Base-by-base conservation (phyloP, 225 moss, liverwort and hornwort species). In the Anthoceros angustus region DNA sequence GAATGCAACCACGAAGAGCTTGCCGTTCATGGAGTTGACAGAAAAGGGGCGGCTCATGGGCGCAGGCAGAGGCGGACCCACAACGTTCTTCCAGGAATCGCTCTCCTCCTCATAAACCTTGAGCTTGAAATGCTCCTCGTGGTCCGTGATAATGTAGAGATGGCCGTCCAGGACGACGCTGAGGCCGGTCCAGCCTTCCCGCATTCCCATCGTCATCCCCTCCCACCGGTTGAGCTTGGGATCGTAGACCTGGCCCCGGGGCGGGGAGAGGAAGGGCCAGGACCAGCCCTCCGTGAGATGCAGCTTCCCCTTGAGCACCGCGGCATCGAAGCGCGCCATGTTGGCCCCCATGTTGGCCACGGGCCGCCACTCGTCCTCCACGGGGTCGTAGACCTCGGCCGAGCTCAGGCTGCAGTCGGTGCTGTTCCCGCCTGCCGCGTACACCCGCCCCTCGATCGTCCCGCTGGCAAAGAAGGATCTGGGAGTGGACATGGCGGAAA, bases 51-150 rank as follows among this genome's bases (percentile, higher is more conserved):
- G 55, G 14, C 55, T 55, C 55, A 55, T 55, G 55, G 55, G 55
- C 4, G 55, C 8, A 15, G 55, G 55, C 8, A 55, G 14, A 7
- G 55, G 55, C 14, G 14, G 55, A 8, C 55, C 55, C 7, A 55
- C 3, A 15, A 55, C 55, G 14, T n/a, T 55, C 55, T n/a, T n/a
- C 55, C 55, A 55, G 55, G 55, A 55, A 55, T 55, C 55, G 1
- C n/a, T 55, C 15, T 55, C 55, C 18, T 55, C 55, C 14, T 55
- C 15, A 5, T 55, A 55, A 4, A 55, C 55, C 55, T 55, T 55
- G 55, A 55, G 55, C 55, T 55, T 55, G 55, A 55, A 55, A 23
- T 55, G 55, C 55, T 55, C 55, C 55, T 55, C 55, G 55, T 55
- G 55, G 55, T 55, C 55, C n/a, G 55, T 55, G 55, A 55, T 55